phyloP scores from a whole-genome alignment of 495 filamentous ascomycete species.

The Annulohypoxylon nitens region DNA sequence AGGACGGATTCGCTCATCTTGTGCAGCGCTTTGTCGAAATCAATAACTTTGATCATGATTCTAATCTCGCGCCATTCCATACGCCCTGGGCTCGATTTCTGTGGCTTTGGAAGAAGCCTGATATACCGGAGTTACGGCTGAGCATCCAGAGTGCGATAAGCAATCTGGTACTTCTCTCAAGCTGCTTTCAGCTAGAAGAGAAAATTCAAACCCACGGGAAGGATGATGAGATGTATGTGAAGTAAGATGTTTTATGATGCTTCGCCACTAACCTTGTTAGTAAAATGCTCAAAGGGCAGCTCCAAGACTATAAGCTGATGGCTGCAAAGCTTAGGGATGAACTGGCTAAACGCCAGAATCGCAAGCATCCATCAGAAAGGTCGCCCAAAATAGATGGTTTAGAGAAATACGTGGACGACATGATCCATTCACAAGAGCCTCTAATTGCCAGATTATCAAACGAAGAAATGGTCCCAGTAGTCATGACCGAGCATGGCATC shows the following conservation, averaged over 20 bases:
- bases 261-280: slow-evolving; percentile 27
- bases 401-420: slow-evolving; percentile 23
- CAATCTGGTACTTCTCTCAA: slow-evolving; percentile 25
- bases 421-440: slow-evolving; percentile 20
- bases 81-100: slow-evolving; percentile 25
- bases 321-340: slow-evolving; percentile 15
- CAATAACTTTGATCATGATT: neutral
- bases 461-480: neutral
- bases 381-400: neutral
- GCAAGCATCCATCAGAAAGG: slow-evolving; percentile 1
- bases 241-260: neutral
- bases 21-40: slow-evolving; percentile 31
- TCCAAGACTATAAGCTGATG: slow-evolving; percentile 27
- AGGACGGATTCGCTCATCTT: slow-evolving; percentile 29
- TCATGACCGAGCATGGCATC: neutral
- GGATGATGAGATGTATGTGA: slow-evolving; percentile 31
- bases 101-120: slow-evolving; percentile 40
- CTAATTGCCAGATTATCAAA: neutral
- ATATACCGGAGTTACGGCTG: slow-evolving; percentile 35
- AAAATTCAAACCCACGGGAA: slow-evolving; percentile 21
- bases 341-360: slow-evolving; percentile 31
- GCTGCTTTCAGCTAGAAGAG: slow-evolving; percentile 32
- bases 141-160: slow-evolving; percentile 34
- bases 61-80: slow-evolving; percentile 18
- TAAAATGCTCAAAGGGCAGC: slow-evolving; percentile 21